These are phyloP conservation scores for Harringtonia aguacate DNA, from an alignment of 2,329 filamentous ascomycete species.

Conservation along the genomic window DNA sequence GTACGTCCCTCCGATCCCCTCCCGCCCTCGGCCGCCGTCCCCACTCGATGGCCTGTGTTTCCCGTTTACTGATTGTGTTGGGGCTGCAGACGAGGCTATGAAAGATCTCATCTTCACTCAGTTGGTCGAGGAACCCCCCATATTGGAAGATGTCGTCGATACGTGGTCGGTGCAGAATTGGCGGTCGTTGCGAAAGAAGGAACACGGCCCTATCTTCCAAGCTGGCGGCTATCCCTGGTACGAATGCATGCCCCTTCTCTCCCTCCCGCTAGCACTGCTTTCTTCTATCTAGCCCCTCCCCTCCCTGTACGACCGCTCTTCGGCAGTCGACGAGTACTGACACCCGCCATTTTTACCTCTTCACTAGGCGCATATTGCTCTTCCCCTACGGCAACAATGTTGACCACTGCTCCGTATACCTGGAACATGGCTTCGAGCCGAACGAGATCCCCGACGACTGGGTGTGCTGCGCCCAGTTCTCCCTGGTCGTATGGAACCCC, in stretches of 20 bases:
- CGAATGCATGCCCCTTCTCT: slow-evolving; percentile 17
- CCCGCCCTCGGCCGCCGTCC: slow-evolving; percentile 5
- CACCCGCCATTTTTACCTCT: neutral
- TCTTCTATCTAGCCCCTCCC: too few relatives aligned
- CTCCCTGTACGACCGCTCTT: too few relatives aligned
- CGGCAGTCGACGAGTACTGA: too few relatives aligned
- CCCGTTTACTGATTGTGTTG: slow-evolving; percentile 17
- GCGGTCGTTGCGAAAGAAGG: slow-evolving; percentile 64
- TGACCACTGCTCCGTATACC: slow-evolving; percentile 87
- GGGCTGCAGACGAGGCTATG: slow-evolving; percentile 66
- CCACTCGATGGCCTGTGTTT: too few relatives aligned
- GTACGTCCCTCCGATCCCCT: slow-evolving; percentile 26
- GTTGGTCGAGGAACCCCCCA: slow-evolving; percentile 64
- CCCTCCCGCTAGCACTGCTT: too few relatives aligned
- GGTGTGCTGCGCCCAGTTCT: slow-evolving; percentile 95
- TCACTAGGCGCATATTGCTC: slow-evolving; percentile 76
- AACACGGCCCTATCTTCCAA: slow-evolving; percentile 80
- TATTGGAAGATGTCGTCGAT: slow-evolving; percentile 61
- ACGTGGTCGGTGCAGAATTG: slow-evolving; percentile 88
- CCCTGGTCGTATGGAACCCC: slow-evolving; percentile 86
- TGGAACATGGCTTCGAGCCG: slow-evolving; percentile 84
- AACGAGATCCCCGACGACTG: slow-evolving; percentile 74
- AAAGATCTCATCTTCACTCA: slow-evolving; percentile 67
- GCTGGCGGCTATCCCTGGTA: slow-evolving; percentile 83
- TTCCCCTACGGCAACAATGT: slow-evolving; percentile 94